These are phyloP conservation scores for Candida maris DNA, from an alignment of 805 yeast species.

Conservation along the genomic window DNA sequence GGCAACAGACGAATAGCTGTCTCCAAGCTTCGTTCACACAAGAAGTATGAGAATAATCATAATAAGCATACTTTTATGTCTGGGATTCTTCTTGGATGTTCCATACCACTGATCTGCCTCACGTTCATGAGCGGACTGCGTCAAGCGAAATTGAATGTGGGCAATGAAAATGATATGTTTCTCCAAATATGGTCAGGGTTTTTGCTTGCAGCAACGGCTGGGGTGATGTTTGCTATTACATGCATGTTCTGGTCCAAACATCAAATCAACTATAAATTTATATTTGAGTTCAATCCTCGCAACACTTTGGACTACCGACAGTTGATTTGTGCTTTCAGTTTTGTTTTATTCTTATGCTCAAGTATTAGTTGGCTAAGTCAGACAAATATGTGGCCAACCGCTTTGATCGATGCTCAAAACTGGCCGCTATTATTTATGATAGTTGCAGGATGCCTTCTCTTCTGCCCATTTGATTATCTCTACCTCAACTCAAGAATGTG, in stretches of 20 bases:
- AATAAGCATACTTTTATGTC: conserved; percentile 48
- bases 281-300: conserved; percentile 78
- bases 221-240: conserved; percentile 61
- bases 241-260: conserved; percentile 66
- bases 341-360: conserved; percentile 52
- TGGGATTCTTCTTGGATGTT: conserved; percentile 67
- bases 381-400: conserved; percentile 55
- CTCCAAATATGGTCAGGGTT: conserved; percentile 93
- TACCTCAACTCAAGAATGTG: conserved; percentile 65
- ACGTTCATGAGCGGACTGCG: conserved; percentile 45
- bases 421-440: conserved; percentile 78
- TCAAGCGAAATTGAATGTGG: conserved; percentile 31
- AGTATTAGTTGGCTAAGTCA: conserved; percentile 73
- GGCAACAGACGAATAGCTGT: conserved; percentile 68
- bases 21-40: conserved; percentile 56
- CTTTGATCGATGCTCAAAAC: conserved; percentile 53
- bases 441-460: conserved; percentile 41
- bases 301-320: conserved; percentile 62
- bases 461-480: conserved; percentile 59
- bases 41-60: conserved; percentile 36
- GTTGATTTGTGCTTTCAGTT: conserved; percentile 59
- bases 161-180: conserved; percentile 54
- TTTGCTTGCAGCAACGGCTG: conserved; percentile 54
- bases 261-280: conserved; percentile 83
- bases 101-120: conserved; percentile 60